These are phyloP conservation scores for Naegleria lovaniensis DNA, from an alignment of 208 protist genomes.

Conservation along the genomic window DNA sequence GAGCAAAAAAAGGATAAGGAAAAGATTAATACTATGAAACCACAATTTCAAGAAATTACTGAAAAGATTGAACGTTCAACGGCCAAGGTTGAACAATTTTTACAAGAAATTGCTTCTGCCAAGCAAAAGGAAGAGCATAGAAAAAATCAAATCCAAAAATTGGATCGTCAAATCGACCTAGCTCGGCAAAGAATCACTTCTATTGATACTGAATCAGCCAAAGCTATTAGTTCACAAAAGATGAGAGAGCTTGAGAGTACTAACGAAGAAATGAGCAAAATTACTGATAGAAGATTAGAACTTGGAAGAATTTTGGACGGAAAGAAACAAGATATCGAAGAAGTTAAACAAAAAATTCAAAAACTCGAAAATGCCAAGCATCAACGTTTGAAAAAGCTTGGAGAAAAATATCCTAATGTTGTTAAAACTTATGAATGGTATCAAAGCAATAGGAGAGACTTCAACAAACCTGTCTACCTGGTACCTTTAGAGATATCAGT, in stretches of 20 bases:
- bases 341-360: neutral
- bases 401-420: too few relatives aligned
- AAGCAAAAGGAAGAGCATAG: neutral
- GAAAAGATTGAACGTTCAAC: neutral
- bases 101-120: neutral
- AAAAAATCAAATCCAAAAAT: neutral
- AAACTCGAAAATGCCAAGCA: neutral
- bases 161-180: neutral
- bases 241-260: neutral
- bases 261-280: neutral
- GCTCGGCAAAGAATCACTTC: neutral
- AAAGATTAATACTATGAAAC: neutral
- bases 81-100: neutral
- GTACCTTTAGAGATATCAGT: neutral
- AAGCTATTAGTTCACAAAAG: neutral
- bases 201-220: neutral
- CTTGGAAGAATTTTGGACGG: neutral
- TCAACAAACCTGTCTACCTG: neutral
- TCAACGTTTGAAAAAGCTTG: slow-evolving; percentile 5
- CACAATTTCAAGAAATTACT: neutral
- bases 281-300: neutral
- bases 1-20: neutral
- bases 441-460: neutral
- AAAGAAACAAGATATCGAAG: neutral
- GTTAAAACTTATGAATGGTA: slow-evolving; percentile 2